Percentiles rank a stretch among this genome's conserved stretches.
These are phyloP conservation scores for Saccharomycopsis javanensis DNA, from an alignment of 805 yeast species.

Conservation along the genomic window DNA sequence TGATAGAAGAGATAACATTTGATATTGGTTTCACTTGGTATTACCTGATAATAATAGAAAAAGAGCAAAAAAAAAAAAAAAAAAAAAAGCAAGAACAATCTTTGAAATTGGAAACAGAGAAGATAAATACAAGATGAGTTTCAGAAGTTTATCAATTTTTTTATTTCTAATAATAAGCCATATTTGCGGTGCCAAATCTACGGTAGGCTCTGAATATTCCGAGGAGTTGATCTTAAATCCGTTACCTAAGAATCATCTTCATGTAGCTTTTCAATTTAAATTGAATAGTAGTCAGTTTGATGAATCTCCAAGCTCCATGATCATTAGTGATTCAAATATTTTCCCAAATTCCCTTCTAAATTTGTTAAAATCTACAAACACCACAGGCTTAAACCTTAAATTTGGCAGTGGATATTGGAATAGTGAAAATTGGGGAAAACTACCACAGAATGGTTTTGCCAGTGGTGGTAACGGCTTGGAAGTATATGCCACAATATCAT, in stretches of 20 bases:
- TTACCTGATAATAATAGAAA: too few relatives aligned
- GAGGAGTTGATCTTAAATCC: constrained; percentile 16
- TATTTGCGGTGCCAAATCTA: too few relatives aligned
- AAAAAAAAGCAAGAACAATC: too few relatives aligned
- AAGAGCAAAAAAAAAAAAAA: too few relatives aligned
- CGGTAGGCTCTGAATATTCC: background rate
- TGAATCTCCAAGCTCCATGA: constrained; percentile 10
- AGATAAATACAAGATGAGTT: background rate
- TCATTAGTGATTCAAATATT: constrained; percentile 37
- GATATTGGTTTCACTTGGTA: too few relatives aligned
- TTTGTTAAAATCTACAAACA: constrained; percentile 50
- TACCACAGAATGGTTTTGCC: constrained; percentile 59
- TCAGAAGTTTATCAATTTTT: background rate
- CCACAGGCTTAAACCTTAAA: constrained; percentile 71
- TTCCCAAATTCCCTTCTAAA: constrained; percentile 83
- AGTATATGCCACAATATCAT: constrained; percentile 78
- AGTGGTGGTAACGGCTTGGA: constrained; percentile 97
- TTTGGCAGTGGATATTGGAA: constrained; percentile 97
- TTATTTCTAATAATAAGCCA: too few relatives aligned
- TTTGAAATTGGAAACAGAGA: background rate
- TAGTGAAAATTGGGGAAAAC: constrained; percentile 71
- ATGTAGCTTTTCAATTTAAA: constrained; percentile 14
- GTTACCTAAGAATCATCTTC: constrained; percentile 17
- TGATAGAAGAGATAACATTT: too few relatives aligned
- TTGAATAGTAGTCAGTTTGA: constrained; percentile 10